Conservation (phyloP, 2,329 filamentous ascomycete species). For the Fonsecaea pugnacius region DNA sequence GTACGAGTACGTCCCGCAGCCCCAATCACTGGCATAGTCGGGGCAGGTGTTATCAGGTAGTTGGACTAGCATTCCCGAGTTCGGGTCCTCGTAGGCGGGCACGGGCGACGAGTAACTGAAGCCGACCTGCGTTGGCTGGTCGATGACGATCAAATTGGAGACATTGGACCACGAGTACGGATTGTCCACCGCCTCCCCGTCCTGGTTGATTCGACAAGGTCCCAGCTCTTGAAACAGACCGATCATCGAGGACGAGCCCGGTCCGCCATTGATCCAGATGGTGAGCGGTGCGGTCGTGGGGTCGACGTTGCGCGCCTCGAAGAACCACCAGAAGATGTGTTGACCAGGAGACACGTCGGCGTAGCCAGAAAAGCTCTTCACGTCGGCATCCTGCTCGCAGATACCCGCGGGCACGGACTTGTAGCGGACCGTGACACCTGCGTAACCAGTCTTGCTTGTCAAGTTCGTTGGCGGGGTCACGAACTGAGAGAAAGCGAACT, state of each 20-base stretch:
- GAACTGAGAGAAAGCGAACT: conserved; percentile 42
- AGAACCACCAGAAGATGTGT: conserved; percentile 55
- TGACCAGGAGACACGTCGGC: conserved; percentile 59
- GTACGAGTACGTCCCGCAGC: conserved; percentile 36
- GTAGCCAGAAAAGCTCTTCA: conserved; percentile 64
- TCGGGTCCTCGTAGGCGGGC: conserved; percentile 34
- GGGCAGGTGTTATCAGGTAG: conserved; percentile 36
- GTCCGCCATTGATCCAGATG: conserved; percentile 49
- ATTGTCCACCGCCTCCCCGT: conserved; percentile 47
- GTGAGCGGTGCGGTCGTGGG: conserved; percentile 41
- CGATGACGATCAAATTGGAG: conserved; percentile 63
- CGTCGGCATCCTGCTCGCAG: conserved; percentile 54
- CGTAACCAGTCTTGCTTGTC: conserved; percentile 44
- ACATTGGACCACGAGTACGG: conserved; percentile 42
- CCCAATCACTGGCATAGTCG: conserved; percentile 34
- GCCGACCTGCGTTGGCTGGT: conserved; percentile 66
- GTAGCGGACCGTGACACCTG: conserved; percentile 52
- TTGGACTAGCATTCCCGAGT: conserved; percentile 26
- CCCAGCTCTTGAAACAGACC: conserved; percentile 44
- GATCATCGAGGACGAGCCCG: conserved; percentile 43
- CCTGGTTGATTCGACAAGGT: conserved; percentile 45
- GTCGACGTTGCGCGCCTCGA: conserved; percentile 45
- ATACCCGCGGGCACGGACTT: conserved; percentile 55
- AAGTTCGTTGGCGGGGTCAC: conserved; percentile 46
- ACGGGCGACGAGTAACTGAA: conserved; percentile 56